Base-by-base conservation (phyloP, 163 green algal species). In the Chlorella variabilis region DNA sequence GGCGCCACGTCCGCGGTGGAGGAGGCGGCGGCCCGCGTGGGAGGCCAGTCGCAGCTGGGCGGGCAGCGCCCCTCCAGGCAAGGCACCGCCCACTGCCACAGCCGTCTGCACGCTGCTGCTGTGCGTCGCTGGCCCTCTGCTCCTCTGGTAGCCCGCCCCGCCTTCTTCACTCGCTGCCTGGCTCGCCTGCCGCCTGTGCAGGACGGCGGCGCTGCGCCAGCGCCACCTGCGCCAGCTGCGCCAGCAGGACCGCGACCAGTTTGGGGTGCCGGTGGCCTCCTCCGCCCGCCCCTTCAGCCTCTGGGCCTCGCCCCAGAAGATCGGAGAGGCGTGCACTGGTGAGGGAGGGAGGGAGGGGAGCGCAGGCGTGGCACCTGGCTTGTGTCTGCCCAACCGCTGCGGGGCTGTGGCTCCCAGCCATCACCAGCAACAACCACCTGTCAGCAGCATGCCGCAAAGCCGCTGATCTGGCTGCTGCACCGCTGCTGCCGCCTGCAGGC, bases 271-370 rank as follows among this genome's bases (percentile, higher is more conserved):
- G 4, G 49, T 89, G 17, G 58, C 67, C 61, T 80, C 71, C 21
- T 85, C 84, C 7, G 27, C 56, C 15, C 75, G 84, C 36, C 75
- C 65, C 41, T 89, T 86, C 74, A 80, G 58, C 68, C 69, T 84
- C 29, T 86, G 73, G 71, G 75, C 80, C 9, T 81, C 71, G 9
- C 84, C 84, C 0, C 56, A 45, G 7, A 59, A 71, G 25, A 82
- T 89, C 29, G 80, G 71, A 3, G 80, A 86, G 67, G 69, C 69
- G 23, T 86, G 75, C 68, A 85, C 80, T 74, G 84, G 79, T 75
- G 33, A 6, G 68, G 27, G n/a, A n/a, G n/a, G n/a, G n/a, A n/a
- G n/a, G n/a, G n/a, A n/a, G n/a, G n/a, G n/a, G n/a, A n/a, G n/a
- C n/a, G n/a, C n/a, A 1, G 21, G 39, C 7, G 33, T 0, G 45